A percentile compares a stretch with the other conserved stretches of the same genome.
These are phyloP conservation scores for Xylariales sp. DNA, from an alignment of 2,329 filamentous ascomycete species.

Conservation along the genomic window DNA sequence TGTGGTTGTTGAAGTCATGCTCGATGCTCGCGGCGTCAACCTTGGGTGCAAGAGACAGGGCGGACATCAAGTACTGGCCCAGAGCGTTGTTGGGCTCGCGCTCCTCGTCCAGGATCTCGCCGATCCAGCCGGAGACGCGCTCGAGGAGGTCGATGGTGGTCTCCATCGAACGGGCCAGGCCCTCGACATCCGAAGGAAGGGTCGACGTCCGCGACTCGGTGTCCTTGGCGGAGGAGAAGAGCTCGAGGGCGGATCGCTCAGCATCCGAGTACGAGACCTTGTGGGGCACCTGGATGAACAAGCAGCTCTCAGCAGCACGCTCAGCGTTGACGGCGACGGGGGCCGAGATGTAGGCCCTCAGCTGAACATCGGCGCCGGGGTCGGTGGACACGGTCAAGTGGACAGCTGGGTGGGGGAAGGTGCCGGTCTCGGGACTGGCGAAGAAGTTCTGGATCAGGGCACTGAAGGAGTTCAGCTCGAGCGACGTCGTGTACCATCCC, in stretches of 20 bases:
- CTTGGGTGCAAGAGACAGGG: conserved; percentile 89
- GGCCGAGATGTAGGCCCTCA: conserved; percentile 90
- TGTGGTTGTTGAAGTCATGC: conserved; percentile 99
- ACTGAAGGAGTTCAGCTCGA: conserved; percentile 96
- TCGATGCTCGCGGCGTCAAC: conserved; percentile 88
- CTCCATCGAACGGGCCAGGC: conserved; percentile 78
- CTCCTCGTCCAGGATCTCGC: conserved; percentile 91
- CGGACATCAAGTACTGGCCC: conserved; percentile 92
- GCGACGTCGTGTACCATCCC: conserved; percentile 97
- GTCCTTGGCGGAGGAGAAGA: conserved; percentile 79
- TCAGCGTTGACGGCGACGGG: conserved; percentile 94
- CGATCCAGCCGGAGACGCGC: conserved; percentile 86
- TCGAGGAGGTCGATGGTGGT: conserved; percentile 87
- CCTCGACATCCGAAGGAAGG: conserved; percentile 84
- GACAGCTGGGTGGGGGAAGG: conserved; percentile 94
- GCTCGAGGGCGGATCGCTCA: conserved; percentile 65
- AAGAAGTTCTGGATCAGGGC: conserved; percentile 99
- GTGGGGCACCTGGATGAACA: conserved; percentile 96
- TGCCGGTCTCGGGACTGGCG: conserved; percentile 92
- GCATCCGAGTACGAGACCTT: conserved; percentile 80
- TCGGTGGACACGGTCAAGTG: conserved; percentile 93
- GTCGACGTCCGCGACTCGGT: conserved; percentile 67
- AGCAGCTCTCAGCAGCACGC: conserved; percentile 89
- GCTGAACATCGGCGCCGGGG: conserved; percentile 82
- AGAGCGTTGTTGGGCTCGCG: conserved; percentile 83